These are phyloP conservation scores for Mangifera indica DNA, from an alignment of 345 rosid genomes.

Conservation along the genomic window DNA sequence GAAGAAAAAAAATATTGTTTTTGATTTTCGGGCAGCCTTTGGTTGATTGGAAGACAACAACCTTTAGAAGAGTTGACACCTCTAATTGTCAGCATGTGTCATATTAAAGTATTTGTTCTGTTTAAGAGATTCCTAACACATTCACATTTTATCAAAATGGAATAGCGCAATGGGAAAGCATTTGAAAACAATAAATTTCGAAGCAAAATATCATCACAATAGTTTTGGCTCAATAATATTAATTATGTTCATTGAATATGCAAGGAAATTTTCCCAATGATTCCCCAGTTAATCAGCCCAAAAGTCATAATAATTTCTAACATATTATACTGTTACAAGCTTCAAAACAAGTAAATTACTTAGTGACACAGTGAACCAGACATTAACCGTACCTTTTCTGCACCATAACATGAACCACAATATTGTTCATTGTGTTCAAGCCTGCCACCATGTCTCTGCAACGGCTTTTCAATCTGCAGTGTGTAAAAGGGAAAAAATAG, in stretches of 20 bases:
- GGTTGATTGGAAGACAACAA: too few species aligned
- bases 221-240: background rate
- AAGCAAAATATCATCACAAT: background rate
- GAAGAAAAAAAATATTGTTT: too few species aligned
- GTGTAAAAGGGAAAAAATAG: constrained; percentile 10
- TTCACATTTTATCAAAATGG: background rate
- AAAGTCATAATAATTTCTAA: background rate
- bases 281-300: background rate
- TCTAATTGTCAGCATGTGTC: too few species aligned
- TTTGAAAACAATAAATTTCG: background rate
- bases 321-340: background rate
- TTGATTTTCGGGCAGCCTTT: too few species aligned
- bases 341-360: background rate
- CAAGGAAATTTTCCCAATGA: background rate
- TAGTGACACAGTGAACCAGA: background rate
- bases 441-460: constrained; percentile 97
- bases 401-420: constrained; percentile 94
- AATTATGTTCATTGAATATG: background rate
- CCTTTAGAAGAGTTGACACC: too few species aligned
- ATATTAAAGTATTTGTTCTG: too few species aligned
- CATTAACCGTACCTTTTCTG: constrained; percentile 37
- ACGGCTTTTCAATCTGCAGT: constrained; percentile 77
- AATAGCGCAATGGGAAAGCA: background rate
- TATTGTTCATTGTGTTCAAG: constrained; percentile 93
- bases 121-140: background rate